Evolutionary conservation across 1,284 basidiomycete genomes (phyloP), one percentile per base, ranked within the genome.

Genomic region (Tilletia setariae): DNA sequence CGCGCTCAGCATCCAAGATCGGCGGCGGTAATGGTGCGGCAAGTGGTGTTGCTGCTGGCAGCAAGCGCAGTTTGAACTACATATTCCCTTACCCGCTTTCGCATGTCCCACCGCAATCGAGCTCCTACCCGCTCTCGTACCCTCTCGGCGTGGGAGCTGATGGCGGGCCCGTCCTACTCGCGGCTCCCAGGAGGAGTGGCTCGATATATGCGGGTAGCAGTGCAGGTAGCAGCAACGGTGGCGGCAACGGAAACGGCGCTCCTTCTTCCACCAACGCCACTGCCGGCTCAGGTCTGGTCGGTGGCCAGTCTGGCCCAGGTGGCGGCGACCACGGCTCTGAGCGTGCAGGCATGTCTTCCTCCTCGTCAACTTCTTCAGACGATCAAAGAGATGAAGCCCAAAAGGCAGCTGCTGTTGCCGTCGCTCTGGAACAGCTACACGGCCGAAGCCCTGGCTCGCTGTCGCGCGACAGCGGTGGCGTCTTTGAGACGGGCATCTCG

Each of bases 81-180:
- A 61, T 30, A 4, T 61, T 80, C 63, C 76, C 80, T 4, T 79
- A 82, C 44, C 76, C 81, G 6, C 70, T 80, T 61, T 81, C 79
- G 9, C 73, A 79, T 51, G 71, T 77, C 8, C 77, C 78, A 25
- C 77, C 79, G 3, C 75, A 78, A 44, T 75, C 73, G 67, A 74
- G 74, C 53, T 70, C 70, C 15, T 81, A 78, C 66, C 79, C 79
- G 42, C 76, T 81, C 67, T 80, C 79, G 69, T 81, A 80, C 59
- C 79, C 79, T 30, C 75, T 81, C 23, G 79, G 79, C 63, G 79
- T 81, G 75, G 75, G 75, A 59, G 67, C 74, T 59, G 73, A 80
- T 62, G 78, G 77, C 4, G 44, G 42, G 19, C 79, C 79, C 2
- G 79, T 81, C 16, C 72, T 81, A 4, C 72, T 81, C 21, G 72